These are phyloP conservation scores for Isoetes engelmannii DNA, from an alignment of 83 land plant genomes.

Conservation along the genomic window DNA sequence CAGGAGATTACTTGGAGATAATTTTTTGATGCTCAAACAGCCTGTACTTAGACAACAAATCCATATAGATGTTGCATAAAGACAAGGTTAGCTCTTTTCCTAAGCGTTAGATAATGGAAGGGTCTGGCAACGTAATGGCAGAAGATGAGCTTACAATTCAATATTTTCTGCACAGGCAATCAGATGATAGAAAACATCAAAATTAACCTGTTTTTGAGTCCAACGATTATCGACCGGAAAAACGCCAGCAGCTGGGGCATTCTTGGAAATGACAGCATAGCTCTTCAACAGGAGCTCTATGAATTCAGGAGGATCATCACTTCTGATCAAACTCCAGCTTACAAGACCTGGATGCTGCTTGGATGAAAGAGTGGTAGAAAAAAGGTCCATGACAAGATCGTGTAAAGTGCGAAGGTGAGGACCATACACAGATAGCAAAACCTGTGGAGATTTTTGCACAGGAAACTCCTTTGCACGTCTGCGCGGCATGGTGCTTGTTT, in stretches of 20 bases:
- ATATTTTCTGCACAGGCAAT: not conserved
- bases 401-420: slow-evolving; percentile 14
- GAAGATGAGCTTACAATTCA: not conserved
- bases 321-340: slow-evolving; percentile 12
- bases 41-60: no score
- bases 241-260: slow-evolving; percentile 17
- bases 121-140: not conserved
- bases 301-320: slow-evolving; percentile 20
- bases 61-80: not conserved
- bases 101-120: not conserved
- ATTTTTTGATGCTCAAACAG: no score
- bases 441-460: not conserved
- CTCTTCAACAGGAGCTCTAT: slow-evolving; percentile 16
- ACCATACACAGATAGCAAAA: slow-evolving; percentile 14
- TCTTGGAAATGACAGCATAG: slow-evolving; percentile 23
- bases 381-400: slow-evolving; percentile 7
- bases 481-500: no score
- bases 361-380: not conserved
- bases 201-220: slow-evolving; percentile 27
- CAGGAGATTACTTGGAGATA: no score
- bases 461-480: no score
- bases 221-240: slow-evolving; percentile 19
- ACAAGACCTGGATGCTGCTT: no score
- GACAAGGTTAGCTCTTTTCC: not conserved
- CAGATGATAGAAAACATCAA: not conserved